phyloP scores from a whole-genome alignment of 305 asterid genomes.

The Ilex paraguariensis region DNA sequence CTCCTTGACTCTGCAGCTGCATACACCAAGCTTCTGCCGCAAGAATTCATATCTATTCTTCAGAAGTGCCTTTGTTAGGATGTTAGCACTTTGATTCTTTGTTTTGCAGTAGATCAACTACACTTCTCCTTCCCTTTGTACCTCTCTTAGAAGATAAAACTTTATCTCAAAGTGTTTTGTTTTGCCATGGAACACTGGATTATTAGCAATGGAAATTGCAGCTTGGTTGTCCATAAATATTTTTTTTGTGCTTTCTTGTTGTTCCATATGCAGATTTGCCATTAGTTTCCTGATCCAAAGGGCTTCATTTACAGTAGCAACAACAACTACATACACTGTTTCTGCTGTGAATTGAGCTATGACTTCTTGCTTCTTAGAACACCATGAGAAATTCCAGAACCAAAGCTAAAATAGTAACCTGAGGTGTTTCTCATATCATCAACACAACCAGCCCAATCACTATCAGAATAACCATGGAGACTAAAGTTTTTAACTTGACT shows the following conservation, averaged over 20 bases:
- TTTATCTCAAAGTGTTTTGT: not conserved
- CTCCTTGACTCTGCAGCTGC: no score
- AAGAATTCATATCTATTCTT: no score
- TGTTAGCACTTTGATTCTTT: no score
- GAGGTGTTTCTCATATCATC: not conserved
- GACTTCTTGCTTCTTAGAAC: not conserved
- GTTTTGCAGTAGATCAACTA: no score
- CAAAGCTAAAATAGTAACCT: not conserved
- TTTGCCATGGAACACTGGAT: slow-evolving; percentile 1
- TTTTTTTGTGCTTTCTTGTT: not conserved
- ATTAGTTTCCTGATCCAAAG: not conserved
- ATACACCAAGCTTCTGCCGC: no score
- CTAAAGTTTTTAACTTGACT: not conserved
- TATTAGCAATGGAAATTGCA: slow-evolving; percentile 1
- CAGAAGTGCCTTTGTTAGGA: no score
- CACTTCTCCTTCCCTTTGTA: no score
- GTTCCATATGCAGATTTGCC: not conserved
- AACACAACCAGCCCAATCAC: not conserved
- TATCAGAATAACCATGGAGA: not conserved
- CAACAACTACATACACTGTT: not conserved
- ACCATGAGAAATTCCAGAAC: not conserved
- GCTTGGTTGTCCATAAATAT: not conserved
- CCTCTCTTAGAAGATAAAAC: no score
- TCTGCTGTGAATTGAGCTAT: not conserved
- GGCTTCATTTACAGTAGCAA: not conserved